Conservation (phyloP, 345 rosid species). For the Lepidium didymum region DNA sequence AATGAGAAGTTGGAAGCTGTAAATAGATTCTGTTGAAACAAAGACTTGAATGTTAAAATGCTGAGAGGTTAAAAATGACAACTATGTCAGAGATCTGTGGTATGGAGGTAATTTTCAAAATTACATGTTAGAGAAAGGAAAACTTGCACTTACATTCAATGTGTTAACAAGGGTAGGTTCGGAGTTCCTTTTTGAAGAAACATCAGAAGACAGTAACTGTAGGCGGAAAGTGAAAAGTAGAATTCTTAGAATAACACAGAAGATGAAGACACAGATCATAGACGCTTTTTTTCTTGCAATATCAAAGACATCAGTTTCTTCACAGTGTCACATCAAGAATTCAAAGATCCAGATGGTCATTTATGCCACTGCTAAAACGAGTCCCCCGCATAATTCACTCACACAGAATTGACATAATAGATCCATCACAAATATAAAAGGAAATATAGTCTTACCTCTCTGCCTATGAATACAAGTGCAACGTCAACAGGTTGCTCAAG, state of each 20-base stretch:
- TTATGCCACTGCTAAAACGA: not conserved
- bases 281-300: not conserved
- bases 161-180: slow-evolving; percentile 55
- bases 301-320: not conserved
- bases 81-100: not conserved
- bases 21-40: slow-evolving; percentile 51
- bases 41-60: slow-evolving; percentile 7
- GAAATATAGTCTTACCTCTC: slow-evolving; percentile 47
- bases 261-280: not conserved
- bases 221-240: not conserved
- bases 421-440: not conserved
- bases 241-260: not conserved
- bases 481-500: slow-evolving; percentile 50
- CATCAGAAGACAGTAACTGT: slow-evolving; percentile 69
- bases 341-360: not conserved
- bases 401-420: not conserved
- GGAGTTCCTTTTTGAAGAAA: slow-evolving; percentile 44
- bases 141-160: slow-evolving; percentile 50
- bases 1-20: slow-evolving; percentile 68
- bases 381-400: not conserved
- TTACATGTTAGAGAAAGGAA: not conserved
- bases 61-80: not conserved
- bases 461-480: slow-evolving; percentile 81
- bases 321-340: not conserved
- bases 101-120: not conserved